Evolutionary conservation across 192 early-diverging fungal species (phyloP), one percentile per base, ranked within the genome.

Genomic region (Geranomyces variabilis): DNA sequence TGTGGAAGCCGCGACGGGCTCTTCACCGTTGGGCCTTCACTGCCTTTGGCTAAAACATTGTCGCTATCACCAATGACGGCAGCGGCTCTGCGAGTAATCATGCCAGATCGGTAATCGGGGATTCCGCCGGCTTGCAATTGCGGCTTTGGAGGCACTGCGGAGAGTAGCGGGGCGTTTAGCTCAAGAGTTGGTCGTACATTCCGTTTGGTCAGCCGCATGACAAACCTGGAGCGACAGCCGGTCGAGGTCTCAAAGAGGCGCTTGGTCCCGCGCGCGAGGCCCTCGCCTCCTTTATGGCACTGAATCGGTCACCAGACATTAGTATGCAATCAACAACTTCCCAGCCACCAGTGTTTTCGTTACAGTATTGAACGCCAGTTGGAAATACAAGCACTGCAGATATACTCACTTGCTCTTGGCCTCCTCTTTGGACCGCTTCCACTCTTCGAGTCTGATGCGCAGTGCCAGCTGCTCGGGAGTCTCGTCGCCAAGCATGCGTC

Each of bases 401-500:
- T 12, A 19, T 29, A 26, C 58, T 60, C 58, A 17, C 58, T 26
- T 31, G 30, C 58, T 19, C 26, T 33, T 2, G 6, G 30, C 28
- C 28, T 29, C 58, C 58, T 60, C 28, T 33, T 60, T 60, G 4
- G 14, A 19, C 5, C 58, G 58, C 26, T 60, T 60, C 22, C 28
- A 60, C 17, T 60, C 58, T 17, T 60, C 58, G 17, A 60, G 58
- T 17, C 28, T 60, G 22, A 7, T 24, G 22, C 31, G 22, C 58
- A 60, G 28, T 7, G 58, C 58, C 8, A 60, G 58, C 58, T 60
- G 58, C 28, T 60, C 58, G 28, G 58, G 28, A 19, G 58, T 60
- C 8, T 19, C 22, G 21, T 53, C 51, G 15, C 51, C 51, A 7
- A 41, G 36, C 36, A 41, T 41, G 5, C 10, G 36, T 3, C 36